phyloP scores from a whole-genome alignment of 2,329 filamentous ascomycete species.

The Cladosporium sphaerospermum region DNA sequence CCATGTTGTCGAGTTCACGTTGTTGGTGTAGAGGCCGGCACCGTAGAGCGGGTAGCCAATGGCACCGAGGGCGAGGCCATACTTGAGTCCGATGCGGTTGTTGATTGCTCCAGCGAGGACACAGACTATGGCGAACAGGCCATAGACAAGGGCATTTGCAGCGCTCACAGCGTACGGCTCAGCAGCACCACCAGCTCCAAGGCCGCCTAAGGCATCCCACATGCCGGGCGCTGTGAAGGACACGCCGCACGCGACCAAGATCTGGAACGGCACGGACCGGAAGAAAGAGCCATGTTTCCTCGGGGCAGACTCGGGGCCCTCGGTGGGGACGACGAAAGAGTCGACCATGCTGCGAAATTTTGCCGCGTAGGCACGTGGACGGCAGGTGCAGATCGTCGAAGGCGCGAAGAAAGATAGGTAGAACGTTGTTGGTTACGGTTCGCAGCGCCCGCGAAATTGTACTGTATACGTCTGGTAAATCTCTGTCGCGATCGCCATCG shows the following conservation, averaged over 20 bases:
- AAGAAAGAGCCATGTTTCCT: conserved; percentile 7
- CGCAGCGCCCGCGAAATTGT: too few species aligned
- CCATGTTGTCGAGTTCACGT: conserved; percentile 46
- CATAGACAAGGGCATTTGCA: conserved; percentile 11
- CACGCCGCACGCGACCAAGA: conserved; percentile 17
- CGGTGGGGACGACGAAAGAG: conserved; percentile 5
- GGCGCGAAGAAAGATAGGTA: background rate
- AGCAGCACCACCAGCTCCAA: conserved; percentile 13
- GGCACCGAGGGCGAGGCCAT: conserved; percentile 25
- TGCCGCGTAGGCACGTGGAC: background rate
- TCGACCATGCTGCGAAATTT: background rate
- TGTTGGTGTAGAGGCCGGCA: conserved; percentile 44
- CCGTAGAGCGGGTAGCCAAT: conserved; percentile 45
- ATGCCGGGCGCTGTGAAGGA: conserved; percentile 18
- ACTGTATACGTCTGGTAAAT: background rate
- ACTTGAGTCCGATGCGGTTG: conserved; percentile 28
- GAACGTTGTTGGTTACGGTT: too few species aligned
- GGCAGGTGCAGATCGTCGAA: background rate
- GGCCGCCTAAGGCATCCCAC: conserved; percentile 18
- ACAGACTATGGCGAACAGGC: conserved; percentile 11
- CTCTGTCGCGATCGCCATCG: conserved; percentile 3
- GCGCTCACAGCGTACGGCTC: conserved; percentile 9
- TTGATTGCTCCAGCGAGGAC: conserved; percentile 29
- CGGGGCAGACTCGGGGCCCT: background rate
- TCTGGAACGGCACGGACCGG: conserved; percentile 15